Evolutionary conservation across 1,139 yeast species (phyloP), one percentile per base, ranked within the genome.

Genomic region (Zygoascus sp.): DNA sequence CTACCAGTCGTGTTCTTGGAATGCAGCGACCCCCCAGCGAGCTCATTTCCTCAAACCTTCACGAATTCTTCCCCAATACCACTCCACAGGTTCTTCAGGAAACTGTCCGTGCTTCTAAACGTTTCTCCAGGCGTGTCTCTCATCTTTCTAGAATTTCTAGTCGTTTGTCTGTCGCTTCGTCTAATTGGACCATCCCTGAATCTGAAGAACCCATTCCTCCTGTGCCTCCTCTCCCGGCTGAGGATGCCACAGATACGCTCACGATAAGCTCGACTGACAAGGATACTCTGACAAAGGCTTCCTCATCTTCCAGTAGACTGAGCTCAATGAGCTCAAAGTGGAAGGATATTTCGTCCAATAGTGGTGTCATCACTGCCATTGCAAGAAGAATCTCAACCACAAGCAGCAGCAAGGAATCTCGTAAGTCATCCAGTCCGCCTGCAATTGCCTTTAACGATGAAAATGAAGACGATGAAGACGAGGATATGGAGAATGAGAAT

Each of bases 51-150:
- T 82, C 92, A 10, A 89, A 92, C 61, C 71, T 92, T 58, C 84
- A 89, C 1, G 96, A 90, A 55, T 92, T 86, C 64, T 92, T 92
- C 72, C 98, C 98, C 0, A 84, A 83, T 44, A 83, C 95, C 0
- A 82, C 80, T 35, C 79, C 81, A 46, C 74, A 75, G 42, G 85
- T 83, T 49, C 73, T 92, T 52, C 85, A 86, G 54, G 81, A 83
- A 51, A 89, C 96, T 1, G 79, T 90, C 40, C 71, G 95, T 25
- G 89, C 87, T 61, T 86, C 96, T 6, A 89, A 86, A 19, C 71
- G 94, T 50, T 80, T 83, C 58, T 82, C 89, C 43, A 81, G 81
- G 16, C 71, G 88, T 45, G 65, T 82, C 53, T 79, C 81, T 5
- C 64, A 73, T 35, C 52, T 60, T 52, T 57, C 65, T 19, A 44